Conservation (phyloP, 2,329 filamentous ascomycete species). For the Coniella lustricola region DNA sequence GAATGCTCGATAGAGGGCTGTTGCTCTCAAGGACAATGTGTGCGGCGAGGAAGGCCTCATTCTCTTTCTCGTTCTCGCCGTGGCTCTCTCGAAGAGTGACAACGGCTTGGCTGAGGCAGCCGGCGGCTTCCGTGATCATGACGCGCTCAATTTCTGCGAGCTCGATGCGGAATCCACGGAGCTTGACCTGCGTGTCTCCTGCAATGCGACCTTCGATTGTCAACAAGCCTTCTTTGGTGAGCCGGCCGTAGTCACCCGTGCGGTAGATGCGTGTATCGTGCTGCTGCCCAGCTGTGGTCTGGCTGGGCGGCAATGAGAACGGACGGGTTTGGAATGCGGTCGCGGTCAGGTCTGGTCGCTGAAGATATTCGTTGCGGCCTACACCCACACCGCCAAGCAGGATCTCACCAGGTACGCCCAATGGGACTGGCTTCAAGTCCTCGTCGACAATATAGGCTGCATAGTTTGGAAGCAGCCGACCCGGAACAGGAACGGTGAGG, state of each 20-base stretch:
- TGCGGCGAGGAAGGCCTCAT: constrained; percentile 2
- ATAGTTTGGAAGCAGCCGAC: constrained; percentile 20
- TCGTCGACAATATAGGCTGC: constrained; percentile 36
- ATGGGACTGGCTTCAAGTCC: constrained; percentile 23
- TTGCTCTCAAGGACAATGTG: constrained; percentile 1
- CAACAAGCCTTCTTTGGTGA: constrained; percentile 28
- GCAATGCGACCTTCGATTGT: constrained; percentile 30
- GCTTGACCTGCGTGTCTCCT: constrained; percentile 39
- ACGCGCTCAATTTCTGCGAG: constrained; percentile 25
- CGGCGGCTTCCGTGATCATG: background rate
- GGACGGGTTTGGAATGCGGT: background rate
- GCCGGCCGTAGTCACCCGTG: constrained; percentile 33
- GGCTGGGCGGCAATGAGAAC: constrained; percentile 3
- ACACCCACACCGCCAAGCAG: constrained; percentile 34
- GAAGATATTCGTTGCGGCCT: constrained; percentile 22
- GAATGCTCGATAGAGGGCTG: background rate
- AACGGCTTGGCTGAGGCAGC: background rate
- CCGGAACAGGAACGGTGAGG: constrained; percentile 5
- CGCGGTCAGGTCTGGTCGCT: constrained; percentile 6
- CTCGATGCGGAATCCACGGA: constrained; percentile 27
- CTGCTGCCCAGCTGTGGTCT: background rate
- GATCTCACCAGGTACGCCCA: constrained; percentile 33
- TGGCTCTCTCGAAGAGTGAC: constrained; percentile 1
- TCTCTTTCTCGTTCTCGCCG: no score
- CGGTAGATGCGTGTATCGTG: constrained; percentile 27